phyloP scores from a whole-genome alignment of 441 rosid species.

The Gossypium davidsonii region DNA sequence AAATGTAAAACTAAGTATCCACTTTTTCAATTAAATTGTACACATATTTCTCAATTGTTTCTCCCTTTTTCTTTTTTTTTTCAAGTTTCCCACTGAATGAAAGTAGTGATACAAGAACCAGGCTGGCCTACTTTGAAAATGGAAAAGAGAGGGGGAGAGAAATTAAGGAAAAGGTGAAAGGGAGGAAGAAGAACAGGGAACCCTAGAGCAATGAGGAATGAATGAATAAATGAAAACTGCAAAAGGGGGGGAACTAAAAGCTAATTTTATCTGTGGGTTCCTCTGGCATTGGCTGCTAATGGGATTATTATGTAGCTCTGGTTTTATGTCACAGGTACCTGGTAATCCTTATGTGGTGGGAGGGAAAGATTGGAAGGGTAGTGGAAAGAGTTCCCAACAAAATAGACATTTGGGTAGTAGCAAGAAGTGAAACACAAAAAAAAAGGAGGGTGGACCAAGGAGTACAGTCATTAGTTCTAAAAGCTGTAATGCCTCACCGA shows the following conservation, averaged over 20 bases:
- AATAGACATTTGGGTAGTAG: slow-evolving; percentile 19
- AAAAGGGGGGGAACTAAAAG: slow-evolving; percentile 39
- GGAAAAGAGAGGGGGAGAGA: slow-evolving; percentile 5
- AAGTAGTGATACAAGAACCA: slow-evolving; percentile 37
- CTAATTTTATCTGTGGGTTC: slow-evolving; percentile 55
- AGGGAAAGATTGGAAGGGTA: slow-evolving; percentile 22
- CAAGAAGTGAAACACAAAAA: slow-evolving; percentile 16
- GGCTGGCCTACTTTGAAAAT: slow-evolving; percentile 36
- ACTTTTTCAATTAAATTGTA: slow-evolving; percentile 31
- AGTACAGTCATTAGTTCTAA: slow-evolving; percentile 31
- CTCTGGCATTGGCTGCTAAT: slow-evolving; percentile 36
- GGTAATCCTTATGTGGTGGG: slow-evolving; percentile 30
- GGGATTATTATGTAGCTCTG: slow-evolving; percentile 36
- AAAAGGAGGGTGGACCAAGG: slow-evolving; percentile 10
- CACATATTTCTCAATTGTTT: slow-evolving; percentile 17
- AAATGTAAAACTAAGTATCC: slow-evolving; percentile 21
- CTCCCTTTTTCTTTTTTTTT: background rate
- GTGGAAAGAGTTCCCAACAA: slow-evolving; percentile 24
- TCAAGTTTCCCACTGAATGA: slow-evolving; percentile 7
- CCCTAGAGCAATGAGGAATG: slow-evolving; percentile 49
- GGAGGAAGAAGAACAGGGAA: slow-evolving; percentile 25
- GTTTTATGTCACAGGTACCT: slow-evolving; percentile 45
- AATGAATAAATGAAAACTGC: slow-evolving; percentile 50
- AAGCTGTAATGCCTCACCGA: slow-evolving; percentile 87
- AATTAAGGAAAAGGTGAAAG: slow-evolving; percentile 13